Percentiles rank a stretch among this genome's conserved stretches.
phyloP scores from a whole-genome alignment of 495 filamentous ascomycete species.

The Podospora comata region DNA sequence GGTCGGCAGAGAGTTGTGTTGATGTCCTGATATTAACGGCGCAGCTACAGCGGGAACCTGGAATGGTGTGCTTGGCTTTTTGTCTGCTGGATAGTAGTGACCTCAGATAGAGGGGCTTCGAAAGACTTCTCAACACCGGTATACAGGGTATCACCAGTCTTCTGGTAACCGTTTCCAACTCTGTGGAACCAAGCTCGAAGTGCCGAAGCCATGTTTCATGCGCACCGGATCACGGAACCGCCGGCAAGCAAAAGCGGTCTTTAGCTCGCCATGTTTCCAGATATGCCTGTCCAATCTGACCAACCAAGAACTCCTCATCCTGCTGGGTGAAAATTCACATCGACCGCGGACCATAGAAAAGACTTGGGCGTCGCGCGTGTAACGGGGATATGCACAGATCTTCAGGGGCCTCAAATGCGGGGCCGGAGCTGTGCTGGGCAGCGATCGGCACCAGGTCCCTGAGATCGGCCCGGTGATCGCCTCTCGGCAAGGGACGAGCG shows the following conservation, averaged over 20 bases:
- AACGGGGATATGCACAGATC: slow-evolving; percentile 11
- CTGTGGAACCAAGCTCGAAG: not conserved
- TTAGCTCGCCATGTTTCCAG: not conserved
- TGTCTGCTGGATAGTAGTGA: not conserved
- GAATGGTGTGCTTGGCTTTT: not conserved
- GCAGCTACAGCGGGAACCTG: not conserved
- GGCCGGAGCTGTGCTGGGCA: slow-evolving; percentile 9
- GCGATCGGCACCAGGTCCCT: slow-evolving; percentile 9
- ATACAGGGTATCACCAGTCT: not conserved
- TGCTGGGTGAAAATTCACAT: not conserved
- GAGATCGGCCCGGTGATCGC: slow-evolving; percentile 7
- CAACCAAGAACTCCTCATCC: not conserved
- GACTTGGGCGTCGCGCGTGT: not conserved
- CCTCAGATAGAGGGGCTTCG: not conserved
- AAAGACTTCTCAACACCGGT: not conserved
- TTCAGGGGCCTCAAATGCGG: slow-evolving; percentile 19
- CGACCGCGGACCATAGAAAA: not conserved
- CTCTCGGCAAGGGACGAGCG: not conserved
- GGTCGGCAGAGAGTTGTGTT: not conserved
- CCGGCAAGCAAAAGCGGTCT: not conserved
- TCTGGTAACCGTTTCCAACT: not conserved
- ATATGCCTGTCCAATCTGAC: not conserved
- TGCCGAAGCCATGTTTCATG: not conserved
- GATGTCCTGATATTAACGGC: not conserved
- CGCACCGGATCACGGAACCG: not conserved